Conservation (phyloP, 306 rosid genomes). For the Rosa lucieae region DNA sequence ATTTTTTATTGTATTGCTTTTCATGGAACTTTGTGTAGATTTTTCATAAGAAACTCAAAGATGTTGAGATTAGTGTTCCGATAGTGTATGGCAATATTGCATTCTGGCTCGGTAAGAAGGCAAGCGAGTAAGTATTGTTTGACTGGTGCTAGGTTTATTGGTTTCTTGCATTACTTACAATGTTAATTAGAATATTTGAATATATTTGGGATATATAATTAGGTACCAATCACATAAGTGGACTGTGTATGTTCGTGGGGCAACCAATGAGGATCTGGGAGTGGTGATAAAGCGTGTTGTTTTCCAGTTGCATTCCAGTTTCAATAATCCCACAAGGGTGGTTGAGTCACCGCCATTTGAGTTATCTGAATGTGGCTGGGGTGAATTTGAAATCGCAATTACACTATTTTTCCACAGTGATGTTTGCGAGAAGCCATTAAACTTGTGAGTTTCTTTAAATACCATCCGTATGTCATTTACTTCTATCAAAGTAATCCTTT, state of each 20-base stretch:
- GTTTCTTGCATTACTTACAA: constrained; percentile 13
- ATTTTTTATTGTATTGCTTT: constrained; percentile 25
- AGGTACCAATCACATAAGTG: constrained; percentile 84
- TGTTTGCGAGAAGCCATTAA: constrained; percentile 74
- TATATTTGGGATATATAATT: constrained; percentile 18
- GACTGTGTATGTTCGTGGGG: constrained; percentile 62
- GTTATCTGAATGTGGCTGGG: constrained; percentile 84
- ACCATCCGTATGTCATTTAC: no score
- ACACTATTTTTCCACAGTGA: constrained; percentile 67
- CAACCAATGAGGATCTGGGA: constrained; percentile 14
- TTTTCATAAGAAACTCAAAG: constrained; percentile 60
- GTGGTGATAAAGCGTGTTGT: constrained; percentile 46
- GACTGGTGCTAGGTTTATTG: constrained; percentile 16
- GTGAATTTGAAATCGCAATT: constrained; percentile 74
- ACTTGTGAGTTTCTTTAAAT: neutral
- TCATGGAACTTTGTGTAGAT: constrained; percentile 50
- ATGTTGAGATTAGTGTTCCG: constrained; percentile 70
- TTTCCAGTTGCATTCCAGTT: constrained; percentile 37
- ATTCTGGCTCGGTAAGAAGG: constrained; percentile 93
- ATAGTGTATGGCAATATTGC: constrained; percentile 77
- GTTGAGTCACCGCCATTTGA: constrained; percentile 79
- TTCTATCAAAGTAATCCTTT: no score
- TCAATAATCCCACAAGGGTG: constrained; percentile 50
- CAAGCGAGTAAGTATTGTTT: constrained; percentile 68
- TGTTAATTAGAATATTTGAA: neutral